Conservation (phyloP, 495 filamentous ascomycete genomes). For the Monascus purpureus region DNA sequence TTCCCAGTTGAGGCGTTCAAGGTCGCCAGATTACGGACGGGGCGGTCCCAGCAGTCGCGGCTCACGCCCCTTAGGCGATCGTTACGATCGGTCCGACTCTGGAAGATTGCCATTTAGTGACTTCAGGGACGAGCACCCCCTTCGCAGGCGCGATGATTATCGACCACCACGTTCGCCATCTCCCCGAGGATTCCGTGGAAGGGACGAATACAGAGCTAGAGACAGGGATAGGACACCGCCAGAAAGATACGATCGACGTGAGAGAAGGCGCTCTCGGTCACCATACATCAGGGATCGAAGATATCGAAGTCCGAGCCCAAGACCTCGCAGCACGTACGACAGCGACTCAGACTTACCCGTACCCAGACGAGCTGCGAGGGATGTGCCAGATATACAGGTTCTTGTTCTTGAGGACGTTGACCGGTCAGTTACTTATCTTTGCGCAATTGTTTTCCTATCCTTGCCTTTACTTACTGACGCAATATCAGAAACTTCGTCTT, state of each 20-base stretch:
- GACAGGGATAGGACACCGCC: conserved; percentile 22
- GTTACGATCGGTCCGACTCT: conserved; percentile 28
- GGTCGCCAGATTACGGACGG: conserved; percentile 56
- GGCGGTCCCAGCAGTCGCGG: conserved; percentile 25
- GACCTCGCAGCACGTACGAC: conserved; percentile 34
- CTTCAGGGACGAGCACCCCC: conserved; percentile 34
- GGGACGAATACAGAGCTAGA: conserved; percentile 60
- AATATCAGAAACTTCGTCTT: conserved; percentile 55
- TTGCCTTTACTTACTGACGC: conserved; percentile 3
- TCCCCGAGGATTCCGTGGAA: conserved; percentile 39
- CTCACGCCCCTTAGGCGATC: conserved; percentile 22
- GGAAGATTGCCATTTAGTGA: conserved; percentile 28
- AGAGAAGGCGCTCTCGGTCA: conserved; percentile 57
- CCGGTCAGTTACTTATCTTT: conserved; percentile 30
- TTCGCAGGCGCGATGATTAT: conserved; percentile 47
- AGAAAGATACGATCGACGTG: conserved; percentile 44
- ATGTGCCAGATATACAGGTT: conserved; percentile 87
- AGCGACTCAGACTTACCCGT: conserved; percentile 52
- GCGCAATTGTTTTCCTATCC: background rate
- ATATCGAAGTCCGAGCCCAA: conserved; percentile 58
- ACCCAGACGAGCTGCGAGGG: conserved; percentile 54
- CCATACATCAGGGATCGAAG: conserved; percentile 41
- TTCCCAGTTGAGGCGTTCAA: conserved; percentile 39
- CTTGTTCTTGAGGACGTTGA: conserved; percentile 70
- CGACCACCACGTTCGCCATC: conserved; percentile 50